Conservation (phyloP, 495 filamentous ascomycete species). For the Aspergillus ostianus region DNA sequence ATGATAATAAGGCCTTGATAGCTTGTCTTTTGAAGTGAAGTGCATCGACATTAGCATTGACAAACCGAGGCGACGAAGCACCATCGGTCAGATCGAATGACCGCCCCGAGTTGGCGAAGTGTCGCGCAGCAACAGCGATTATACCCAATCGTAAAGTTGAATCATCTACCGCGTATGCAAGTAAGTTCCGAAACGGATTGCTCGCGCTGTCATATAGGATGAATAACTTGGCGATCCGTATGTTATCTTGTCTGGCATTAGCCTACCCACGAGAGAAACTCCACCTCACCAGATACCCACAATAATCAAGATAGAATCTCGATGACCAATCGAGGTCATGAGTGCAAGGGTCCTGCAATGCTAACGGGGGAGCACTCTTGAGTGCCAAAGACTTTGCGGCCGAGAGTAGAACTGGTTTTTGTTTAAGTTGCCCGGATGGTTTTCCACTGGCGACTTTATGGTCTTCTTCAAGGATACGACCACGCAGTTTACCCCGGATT, state of each 20-base stretch:
- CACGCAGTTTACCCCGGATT: constrained; percentile 41
- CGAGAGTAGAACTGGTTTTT: not conserved
- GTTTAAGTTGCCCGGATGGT: not conserved
- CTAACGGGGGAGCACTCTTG: constrained; percentile 6
- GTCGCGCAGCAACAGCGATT: constrained; percentile 54
- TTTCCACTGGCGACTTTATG: not conserved
- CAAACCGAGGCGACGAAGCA: constrained; percentile 11
- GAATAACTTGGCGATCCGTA: constrained; percentile 53
- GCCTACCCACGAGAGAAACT: not conserved
- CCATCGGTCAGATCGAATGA: constrained; percentile 21
- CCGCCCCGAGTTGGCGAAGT: constrained; percentile 42
- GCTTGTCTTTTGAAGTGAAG: constrained; percentile 50
- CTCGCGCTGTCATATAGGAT: constrained; percentile 51
- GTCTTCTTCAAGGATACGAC: not conserved
- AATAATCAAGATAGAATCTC: constrained; percentile 51
- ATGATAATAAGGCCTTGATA: constrained; percentile 40
- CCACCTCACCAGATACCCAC: constrained; percentile 25
- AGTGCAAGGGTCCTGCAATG: constrained; percentile 37
- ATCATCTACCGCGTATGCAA: constrained; percentile 46
- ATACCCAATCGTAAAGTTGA: constrained; percentile 51
- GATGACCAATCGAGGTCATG: constrained; percentile 32
- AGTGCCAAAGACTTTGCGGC: not conserved
- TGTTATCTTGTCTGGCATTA: constrained; percentile 37
- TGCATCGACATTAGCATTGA: constrained; percentile 40
- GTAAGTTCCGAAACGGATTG: constrained; percentile 55